These are phyloP conservation scores for Dactylellina haptotyla DNA, from an alignment of 2,329 filamentous ascomycete genomes.

Conservation along the genomic window DNA sequence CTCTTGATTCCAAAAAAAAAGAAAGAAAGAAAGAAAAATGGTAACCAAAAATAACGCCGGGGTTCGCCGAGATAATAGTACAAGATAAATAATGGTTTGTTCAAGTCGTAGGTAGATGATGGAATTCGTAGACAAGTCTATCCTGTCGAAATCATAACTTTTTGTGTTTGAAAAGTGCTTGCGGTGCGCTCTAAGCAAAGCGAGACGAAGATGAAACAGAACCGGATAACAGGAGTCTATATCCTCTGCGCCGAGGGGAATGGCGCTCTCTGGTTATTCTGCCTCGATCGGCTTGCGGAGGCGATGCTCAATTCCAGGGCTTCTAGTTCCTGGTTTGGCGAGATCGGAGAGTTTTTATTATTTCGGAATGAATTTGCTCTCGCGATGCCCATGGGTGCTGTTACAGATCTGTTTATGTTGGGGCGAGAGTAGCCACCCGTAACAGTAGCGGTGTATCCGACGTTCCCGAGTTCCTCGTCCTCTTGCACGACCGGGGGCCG, in stretches of 20 bases:
- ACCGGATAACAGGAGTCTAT: constrained; percentile 6
- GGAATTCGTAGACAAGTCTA: constrained; percentile 33
- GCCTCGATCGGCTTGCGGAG: constrained; percentile 31
- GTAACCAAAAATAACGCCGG: constrained; percentile 33
- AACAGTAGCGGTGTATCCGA: constrained; percentile 39
- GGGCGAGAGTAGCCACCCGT: constrained; percentile 25
- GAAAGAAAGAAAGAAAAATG: constrained; percentile 2
- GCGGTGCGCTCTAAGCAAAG: not conserved
- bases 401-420: constrained; percentile 24
- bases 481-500: constrained; percentile 25
- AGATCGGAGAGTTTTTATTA: not conserved
- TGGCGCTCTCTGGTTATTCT: constrained; percentile 32
- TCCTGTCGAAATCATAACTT: constrained; percentile 47
- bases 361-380: constrained; percentile 18
- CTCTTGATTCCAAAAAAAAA: constrained; percentile 13
- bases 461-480: constrained; percentile 38
- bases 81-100: constrained; percentile 2
- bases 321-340: constrained; percentile 39
- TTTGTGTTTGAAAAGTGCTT: constrained; percentile 28
- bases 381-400: constrained; percentile 29
- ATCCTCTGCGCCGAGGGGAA: constrained; percentile 45
- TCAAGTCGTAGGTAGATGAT: not conserved
- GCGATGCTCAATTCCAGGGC: constrained; percentile 47
- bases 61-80: constrained; percentile 23
- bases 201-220: constrained; percentile 3